A percentile compares a stretch with the other conserved stretches of the same genome.
Conservation (phyloP, 176 grass and related monocot species). For the maize (Zea mays) region Zm-B73-REFERENCE-NAM-5.0 NC_050096.1:286335001-286335500, state of each 20-base stretch:
- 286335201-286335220: background rate
- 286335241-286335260: background rate
- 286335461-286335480: too few relatives aligned
- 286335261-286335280: background rate
- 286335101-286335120: background rate
- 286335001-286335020: too few relatives aligned
- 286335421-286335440: too few relatives aligned
- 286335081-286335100: background rate
- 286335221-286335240: background rate
- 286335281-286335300: background rate
- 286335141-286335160: background rate
- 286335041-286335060: background rate
- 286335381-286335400: too few relatives aligned
- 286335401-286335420: too few relatives aligned
- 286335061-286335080: background rate
- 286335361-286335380: too few relatives aligned
- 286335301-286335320: background rate
- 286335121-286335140: too few relatives aligned
- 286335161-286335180: background rate
- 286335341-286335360: background rate
- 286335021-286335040: conserved; percentile 21
- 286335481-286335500: too few relatives aligned
- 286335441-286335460: too few relatives aligned
- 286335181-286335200: conserved; percentile 5
- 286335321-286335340: background rate